Evolutionary conservation across 805 yeast species (phyloP).

Genomic region (Sugiyamaella floridensis): DNA sequence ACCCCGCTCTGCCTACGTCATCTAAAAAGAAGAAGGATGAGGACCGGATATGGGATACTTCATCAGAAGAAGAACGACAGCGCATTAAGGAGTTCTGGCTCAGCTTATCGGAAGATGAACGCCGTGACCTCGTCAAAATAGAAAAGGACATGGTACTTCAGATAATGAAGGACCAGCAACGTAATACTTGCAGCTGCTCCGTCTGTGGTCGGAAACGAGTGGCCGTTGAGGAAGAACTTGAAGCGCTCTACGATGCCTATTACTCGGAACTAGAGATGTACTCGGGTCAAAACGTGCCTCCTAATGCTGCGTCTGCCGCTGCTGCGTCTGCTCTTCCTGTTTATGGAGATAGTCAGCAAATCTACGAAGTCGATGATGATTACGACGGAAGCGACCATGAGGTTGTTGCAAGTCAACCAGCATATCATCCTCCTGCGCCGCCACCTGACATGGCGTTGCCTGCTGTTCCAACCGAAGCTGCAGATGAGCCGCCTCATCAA

Average conservation of each 20-base stretch:
- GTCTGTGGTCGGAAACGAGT: constrained; percentile 70
- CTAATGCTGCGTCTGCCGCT: background rate
- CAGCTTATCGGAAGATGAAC: constrained; percentile 51
- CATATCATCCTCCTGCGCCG: background rate
- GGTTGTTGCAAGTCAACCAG: background rate
- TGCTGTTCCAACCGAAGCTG: background rate
- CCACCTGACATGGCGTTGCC: background rate
- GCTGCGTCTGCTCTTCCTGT: background rate
- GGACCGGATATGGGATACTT: constrained; percentile 38
- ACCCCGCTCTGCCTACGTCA: background rate
- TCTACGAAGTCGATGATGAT: constrained; percentile 5
- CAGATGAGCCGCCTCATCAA: constrained; percentile 5
- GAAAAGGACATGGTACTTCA: constrained; percentile 64
- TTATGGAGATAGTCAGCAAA: background rate
- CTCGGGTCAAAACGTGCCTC: background rate
- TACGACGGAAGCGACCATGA: constrained; percentile 5
- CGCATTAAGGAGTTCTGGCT: constrained; percentile 59
- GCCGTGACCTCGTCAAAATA: constrained; percentile 53
- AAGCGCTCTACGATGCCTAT: constrained; percentile 61
- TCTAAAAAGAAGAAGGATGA: constrained; percentile 13
- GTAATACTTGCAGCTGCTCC: constrained; percentile 58
- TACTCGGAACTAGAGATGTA: constrained; percentile 42
- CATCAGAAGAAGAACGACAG: constrained; percentile 44
- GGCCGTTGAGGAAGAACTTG: constrained; percentile 71
- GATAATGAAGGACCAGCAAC: constrained; percentile 54